Conservation (phyloP, 2,329 filamentous ascomycete species). For the Alternaria longipes region DNA sequence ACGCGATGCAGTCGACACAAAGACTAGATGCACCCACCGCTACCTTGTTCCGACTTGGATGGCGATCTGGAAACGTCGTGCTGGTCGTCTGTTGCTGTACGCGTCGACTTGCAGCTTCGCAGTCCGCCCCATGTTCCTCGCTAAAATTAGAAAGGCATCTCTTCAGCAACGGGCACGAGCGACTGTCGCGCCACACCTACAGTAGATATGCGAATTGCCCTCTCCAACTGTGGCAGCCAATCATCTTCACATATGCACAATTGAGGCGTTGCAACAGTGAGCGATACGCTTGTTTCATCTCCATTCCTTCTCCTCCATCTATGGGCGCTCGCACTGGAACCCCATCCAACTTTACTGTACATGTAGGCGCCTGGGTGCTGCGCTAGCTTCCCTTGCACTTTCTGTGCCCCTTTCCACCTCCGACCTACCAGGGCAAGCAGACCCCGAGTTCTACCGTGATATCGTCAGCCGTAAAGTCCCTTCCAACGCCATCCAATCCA, state of each 20-base stretch:
- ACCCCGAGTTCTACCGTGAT: constrained; percentile 24
- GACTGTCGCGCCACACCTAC: constrained; percentile 9
- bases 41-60: constrained; percentile 24
- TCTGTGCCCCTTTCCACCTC: constrained; percentile 24
- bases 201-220: constrained; percentile 6
- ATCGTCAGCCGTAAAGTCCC: constrained; percentile 40
- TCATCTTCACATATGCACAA: constrained; percentile 29
- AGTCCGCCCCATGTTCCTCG: constrained; percentile 12
- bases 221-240: constrained; percentile 21
- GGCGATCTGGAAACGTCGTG: constrained; percentile 19
- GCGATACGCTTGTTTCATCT: constrained; percentile 40
- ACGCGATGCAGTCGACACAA: constrained; percentile 35
- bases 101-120: constrained; percentile 27
- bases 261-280: constrained; percentile 24
- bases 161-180: constrained; percentile 18
- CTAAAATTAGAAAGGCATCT: constrained; percentile 32
- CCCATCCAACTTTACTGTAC: constrained; percentile 42
- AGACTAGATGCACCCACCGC: constrained; percentile 21
- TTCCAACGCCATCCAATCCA: constrained; percentile 38
- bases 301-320: constrained; percentile 30
- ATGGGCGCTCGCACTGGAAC: constrained; percentile 27
- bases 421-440: constrained; percentile 23
- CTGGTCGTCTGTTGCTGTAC: constrained; percentile 21
- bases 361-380: constrained; percentile 42
- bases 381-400: constrained; percentile 43